phyloP scores from a whole-genome alignment of 1,284 basidiomycete genomes.

The Exobasidium rhododendri region DNA sequence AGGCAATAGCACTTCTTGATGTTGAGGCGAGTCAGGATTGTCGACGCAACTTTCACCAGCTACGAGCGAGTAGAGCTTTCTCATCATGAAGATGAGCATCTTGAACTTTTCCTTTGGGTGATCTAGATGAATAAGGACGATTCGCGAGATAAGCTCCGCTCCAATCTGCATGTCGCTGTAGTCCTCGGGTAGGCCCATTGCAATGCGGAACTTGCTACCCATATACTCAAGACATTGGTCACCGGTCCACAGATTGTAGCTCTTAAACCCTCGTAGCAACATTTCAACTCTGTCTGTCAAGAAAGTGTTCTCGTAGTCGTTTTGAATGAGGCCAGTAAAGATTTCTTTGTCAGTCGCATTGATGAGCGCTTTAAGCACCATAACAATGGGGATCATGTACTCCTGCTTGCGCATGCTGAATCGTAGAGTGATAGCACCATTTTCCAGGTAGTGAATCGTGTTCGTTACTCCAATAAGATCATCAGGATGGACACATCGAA shows the following conservation, averaged over 20 bases:
- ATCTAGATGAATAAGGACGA: constrained; percentile 86
- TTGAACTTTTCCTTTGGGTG: constrained; percentile 92
- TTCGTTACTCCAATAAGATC: constrained; percentile 65
- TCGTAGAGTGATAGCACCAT: constrained; percentile 89
- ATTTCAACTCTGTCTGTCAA: constrained; percentile 95
- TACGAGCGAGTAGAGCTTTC: constrained; percentile 89
- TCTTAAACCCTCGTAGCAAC: constrained; percentile 87
- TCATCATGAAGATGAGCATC: constrained; percentile 95
- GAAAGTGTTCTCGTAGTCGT: constrained; percentile 96
- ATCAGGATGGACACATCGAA: constrained; percentile 74
- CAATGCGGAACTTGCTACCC: constrained; percentile 95
- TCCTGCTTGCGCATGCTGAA: constrained; percentile 98
- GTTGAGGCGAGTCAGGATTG: constrained; percentile 97
- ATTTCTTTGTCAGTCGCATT: constrained; percentile 90
- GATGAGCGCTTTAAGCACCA: constrained; percentile 92
- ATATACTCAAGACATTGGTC: constrained; percentile 91
- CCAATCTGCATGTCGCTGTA: constrained; percentile 83
- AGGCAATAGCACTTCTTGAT: constrained; percentile 94
- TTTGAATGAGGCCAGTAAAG: constrained; percentile 95
- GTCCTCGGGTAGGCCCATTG: constrained; percentile 87
- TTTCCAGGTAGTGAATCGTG: constrained; percentile 92
- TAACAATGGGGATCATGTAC: constrained; percentile 93
- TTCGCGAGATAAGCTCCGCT: constrained; percentile 75
- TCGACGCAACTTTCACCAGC: constrained; percentile 87
- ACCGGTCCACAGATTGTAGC: constrained; percentile 79